These are phyloP conservation scores for Sporothrix euskadiensis DNA, from an alignment of 2,329 filamentous ascomycete species.

Conservation along the genomic window DNA sequence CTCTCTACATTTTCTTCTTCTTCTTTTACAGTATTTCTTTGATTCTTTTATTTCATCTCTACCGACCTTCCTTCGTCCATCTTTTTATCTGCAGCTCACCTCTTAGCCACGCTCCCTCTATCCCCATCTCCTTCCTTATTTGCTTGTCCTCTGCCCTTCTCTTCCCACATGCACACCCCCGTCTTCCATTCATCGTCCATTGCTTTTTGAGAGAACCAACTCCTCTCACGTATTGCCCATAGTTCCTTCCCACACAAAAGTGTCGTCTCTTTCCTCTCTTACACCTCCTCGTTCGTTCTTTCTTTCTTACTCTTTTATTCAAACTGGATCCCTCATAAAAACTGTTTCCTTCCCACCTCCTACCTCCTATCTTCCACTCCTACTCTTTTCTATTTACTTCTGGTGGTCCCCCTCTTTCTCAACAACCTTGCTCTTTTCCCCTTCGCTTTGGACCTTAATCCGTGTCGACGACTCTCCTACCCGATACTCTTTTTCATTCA, in stretches of 20 bases:
- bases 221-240: slow-evolving; percentile 27
- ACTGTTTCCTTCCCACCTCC: neutral
- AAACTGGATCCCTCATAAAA: neutral
- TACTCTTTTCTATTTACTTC: slow-evolving; percentile 3
- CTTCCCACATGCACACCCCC: slow-evolving; percentile 29
- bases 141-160: slow-evolving; percentile 32
- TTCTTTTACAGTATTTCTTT: slow-evolving; percentile 20
- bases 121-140: slow-evolving; percentile 32
- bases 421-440: neutral
- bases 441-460: neutral
- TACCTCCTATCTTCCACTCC: neutral
- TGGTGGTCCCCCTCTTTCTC: neutral
- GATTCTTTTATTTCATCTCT: slow-evolving; percentile 15
- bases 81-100: slow-evolving; percentile 2
- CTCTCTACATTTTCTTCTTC: neutral
- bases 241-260: slow-evolving; percentile 21
- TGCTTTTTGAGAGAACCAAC: slow-evolving; percentile 12
- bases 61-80: slow-evolving; percentile 17
- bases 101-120: slow-evolving; percentile 29
- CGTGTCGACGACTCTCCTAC: neutral
- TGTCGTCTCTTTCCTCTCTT: slow-evolving; percentile 17
- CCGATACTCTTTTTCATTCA: neutral
- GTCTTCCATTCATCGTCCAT: slow-evolving; percentile 24
- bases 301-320: neutral
- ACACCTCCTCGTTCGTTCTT: slow-evolving; percentile 7